phyloP scores from a whole-genome alignment of 768 basidiomycete species.

The Tricholomella constricta region DNA sequence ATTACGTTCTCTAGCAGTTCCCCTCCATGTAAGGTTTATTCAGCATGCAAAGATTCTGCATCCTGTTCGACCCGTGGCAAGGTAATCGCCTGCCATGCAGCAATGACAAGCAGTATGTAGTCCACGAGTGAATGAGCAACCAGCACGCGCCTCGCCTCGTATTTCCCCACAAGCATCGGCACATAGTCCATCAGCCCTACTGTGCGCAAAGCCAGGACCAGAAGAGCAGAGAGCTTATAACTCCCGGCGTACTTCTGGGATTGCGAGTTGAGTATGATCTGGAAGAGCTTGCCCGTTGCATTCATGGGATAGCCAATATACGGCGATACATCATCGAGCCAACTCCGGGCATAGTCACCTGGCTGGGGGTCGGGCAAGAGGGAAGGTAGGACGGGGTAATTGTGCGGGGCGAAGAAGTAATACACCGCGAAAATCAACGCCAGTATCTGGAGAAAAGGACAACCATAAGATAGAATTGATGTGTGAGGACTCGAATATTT shows the following conservation, averaged over 20 bases:
- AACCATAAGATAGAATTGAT: not conserved
- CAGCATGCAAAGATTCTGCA: not conserved
- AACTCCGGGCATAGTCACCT: constrained; percentile 7
- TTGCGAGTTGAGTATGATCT: constrained; percentile 25
- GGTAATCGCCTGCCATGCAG: constrained; percentile 9
- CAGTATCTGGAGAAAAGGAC: constrained; percentile 8
- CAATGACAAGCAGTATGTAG: not conserved
- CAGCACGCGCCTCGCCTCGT: constrained; percentile 8
- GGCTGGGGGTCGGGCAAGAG: constrained; percentile 4
- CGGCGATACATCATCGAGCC: constrained; percentile 8
- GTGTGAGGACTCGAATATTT: too few species aligned
- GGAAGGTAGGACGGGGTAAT: constrained; percentile 7
- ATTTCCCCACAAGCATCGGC: constrained; percentile 11
- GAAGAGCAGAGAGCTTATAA: constrained; percentile 12
- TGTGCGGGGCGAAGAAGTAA: constrained; percentile 11
- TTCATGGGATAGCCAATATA: constrained; percentile 13
- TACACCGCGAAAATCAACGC: constrained; percentile 1
- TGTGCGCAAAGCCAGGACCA: not conserved
- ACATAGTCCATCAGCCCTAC: not conserved
- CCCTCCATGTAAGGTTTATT: too few species aligned
- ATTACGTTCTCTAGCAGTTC: too few species aligned
- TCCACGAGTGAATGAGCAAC: constrained; percentile 7
- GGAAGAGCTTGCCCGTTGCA: constrained; percentile 18
- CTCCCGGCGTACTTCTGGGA: constrained; percentile 25
- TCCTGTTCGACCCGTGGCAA: constrained; percentile 6